phyloP scores from a whole-genome alignment of 1,284 basidiomycete genomes.

The Cryptococcus sp. region DNA sequence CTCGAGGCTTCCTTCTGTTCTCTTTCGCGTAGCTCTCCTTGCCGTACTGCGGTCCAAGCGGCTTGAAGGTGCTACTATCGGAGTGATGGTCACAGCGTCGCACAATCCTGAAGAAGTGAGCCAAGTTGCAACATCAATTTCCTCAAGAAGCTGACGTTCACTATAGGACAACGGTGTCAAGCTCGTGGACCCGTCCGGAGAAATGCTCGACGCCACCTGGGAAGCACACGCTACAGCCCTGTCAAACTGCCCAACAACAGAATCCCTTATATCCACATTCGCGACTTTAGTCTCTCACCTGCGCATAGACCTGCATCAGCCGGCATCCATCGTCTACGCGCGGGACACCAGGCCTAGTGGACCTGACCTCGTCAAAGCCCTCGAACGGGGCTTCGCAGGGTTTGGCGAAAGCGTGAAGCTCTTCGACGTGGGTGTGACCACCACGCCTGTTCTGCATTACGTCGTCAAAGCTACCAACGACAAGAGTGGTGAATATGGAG shows the following conservation, averaged over 20 bases:
- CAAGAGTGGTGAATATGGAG: constrained; percentile 69
- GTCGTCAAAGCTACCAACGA: constrained; percentile 84
- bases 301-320: constrained; percentile 76
- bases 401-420: constrained; percentile 54
- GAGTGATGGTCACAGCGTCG: constrained; percentile 98
- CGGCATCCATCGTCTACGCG: constrained; percentile 83
- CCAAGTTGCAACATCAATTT: constrained; percentile 1
- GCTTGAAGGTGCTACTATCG: constrained; percentile 85
- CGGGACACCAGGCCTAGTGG: constrained; percentile 92
- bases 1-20: constrained; percentile 79
- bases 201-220: constrained; percentile 98
- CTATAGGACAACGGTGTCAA: constrained; percentile 96
- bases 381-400: constrained; percentile 79
- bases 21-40: constrained; percentile 89
- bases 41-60: constrained; percentile 89
- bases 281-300: constrained; percentile 65
- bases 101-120: constrained; percentile 93
- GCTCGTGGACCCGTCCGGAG: constrained; percentile 95
- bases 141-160: constrained; percentile 5
- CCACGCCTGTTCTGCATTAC: constrained; percentile 95
- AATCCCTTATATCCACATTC: constrained; percentile 70
- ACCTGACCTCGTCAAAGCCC: constrained; percentile 72
- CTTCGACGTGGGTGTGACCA: constrained; percentile 69
- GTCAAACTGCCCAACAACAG: constrained; percentile 79
- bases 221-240: constrained; percentile 83